Evolutionary conservation across 768 basidiomycete species (phyloP).

Genomic region (Fistulinella prunicolor): DNA sequence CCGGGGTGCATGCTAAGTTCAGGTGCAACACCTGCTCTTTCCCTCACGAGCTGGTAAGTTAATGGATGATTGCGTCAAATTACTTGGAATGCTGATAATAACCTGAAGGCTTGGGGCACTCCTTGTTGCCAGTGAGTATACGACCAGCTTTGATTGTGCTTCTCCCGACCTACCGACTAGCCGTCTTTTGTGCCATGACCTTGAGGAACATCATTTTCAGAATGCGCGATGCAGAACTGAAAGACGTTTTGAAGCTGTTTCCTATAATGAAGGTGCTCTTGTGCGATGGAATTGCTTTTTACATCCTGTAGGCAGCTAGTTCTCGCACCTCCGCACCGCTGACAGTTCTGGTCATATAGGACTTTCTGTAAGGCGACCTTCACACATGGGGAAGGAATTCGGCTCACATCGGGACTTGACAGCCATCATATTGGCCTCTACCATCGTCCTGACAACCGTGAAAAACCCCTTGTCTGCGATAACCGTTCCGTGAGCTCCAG

Average conservation of each 20-base stretch:
- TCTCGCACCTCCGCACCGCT: not conserved
- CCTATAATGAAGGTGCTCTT: constrained; percentile 9
- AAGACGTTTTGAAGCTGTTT: not conserved
- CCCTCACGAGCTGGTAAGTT: constrained; percentile 23
- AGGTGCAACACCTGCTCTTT: constrained; percentile 11
- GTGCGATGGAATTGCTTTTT: constrained; percentile 11
- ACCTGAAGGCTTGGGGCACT: constrained; percentile 16
- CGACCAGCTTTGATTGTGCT: not conserved
- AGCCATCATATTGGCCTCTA: constrained; percentile 18
- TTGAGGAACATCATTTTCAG: constrained; percentile 8
- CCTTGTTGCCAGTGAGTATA: constrained; percentile 16
- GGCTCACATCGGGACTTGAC: not conserved
- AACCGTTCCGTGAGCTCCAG: constrained; percentile 17
- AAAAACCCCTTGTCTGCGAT: constrained; percentile 12
- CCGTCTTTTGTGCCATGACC: constrained; percentile 17
- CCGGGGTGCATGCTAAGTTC: constrained; percentile 14
- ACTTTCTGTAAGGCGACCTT: constrained; percentile 16
- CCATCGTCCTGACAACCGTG: constrained; percentile 13
- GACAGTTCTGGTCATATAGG: constrained; percentile 4
- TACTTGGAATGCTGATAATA: constrained; percentile 3
- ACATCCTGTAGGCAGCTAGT: constrained; percentile 14
- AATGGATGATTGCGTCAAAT: not conserved
- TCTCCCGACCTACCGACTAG: constrained; percentile 8
- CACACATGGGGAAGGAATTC: not conserved
- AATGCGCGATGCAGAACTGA: not conserved